phyloP scores from a whole-genome alignment of 2,329 filamentous ascomycete genomes.

The Ceratocystis variospora region DNA sequence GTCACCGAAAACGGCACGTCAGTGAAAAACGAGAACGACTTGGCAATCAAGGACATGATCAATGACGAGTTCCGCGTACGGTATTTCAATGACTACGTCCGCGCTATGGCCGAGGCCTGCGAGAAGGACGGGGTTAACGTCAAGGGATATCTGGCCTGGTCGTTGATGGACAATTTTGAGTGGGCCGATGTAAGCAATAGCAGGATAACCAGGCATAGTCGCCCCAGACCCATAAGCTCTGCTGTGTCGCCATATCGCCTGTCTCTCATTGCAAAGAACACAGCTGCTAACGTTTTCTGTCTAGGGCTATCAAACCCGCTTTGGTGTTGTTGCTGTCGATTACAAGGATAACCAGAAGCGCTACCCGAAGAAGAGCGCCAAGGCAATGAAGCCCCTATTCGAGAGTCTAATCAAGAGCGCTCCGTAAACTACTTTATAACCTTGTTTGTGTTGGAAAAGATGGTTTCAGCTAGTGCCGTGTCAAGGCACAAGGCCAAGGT shows the following conservation, averaged over 20 bases:
- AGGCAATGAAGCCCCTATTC: slow-evolving; percentile 56
- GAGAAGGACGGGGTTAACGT: slow-evolving; percentile 64
- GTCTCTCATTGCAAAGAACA: slow-evolving; percentile 21
- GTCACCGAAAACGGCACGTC: slow-evolving; percentile 83
- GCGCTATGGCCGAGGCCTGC: slow-evolving; percentile 60
- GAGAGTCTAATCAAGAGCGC: slow-evolving; percentile 53
- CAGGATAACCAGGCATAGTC: neutral
- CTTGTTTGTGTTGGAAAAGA: neutral
- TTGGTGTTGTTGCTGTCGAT: slow-evolving; percentile 73
- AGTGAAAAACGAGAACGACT: slow-evolving; percentile 67
- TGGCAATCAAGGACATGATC: slow-evolving; percentile 55
- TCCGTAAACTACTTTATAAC: neutral
- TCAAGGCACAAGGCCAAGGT: neutral
- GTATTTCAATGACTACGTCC: slow-evolving; percentile 68
- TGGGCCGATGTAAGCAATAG: slow-evolving; percentile 51
- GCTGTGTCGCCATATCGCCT: no score
- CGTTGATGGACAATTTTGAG: slow-evolving; percentile 80
- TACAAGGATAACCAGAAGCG: slow-evolving; percentile 68
- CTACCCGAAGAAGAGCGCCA: slow-evolving; percentile 72
- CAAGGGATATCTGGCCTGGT: slow-evolving; percentile 73
- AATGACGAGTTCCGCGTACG: slow-evolving; percentile 68
- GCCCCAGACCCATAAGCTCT: no score
- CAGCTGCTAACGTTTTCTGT: slow-evolving; percentile 85
- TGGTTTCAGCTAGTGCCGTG: neutral
- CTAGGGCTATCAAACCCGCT: slow-evolving; percentile 61